These are phyloP conservation scores for Ramalina intermedia DNA, from an alignment of 495 filamentous ascomycete species.

Conservation along the genomic window DNA sequence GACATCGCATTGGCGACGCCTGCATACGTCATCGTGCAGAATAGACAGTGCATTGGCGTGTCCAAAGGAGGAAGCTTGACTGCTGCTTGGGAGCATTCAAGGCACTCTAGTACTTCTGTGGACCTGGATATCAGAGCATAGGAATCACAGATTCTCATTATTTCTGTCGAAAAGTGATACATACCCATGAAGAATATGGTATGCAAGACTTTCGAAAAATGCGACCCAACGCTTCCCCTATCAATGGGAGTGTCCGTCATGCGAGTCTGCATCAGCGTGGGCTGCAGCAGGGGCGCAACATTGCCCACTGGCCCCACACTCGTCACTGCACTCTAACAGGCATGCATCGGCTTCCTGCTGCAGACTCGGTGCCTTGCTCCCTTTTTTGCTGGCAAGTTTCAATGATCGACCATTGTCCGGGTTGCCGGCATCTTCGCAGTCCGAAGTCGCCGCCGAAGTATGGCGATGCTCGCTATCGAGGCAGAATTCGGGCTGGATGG, in stretches of 20 bases:
- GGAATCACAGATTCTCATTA: too few relatives aligned
- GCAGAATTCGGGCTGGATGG: constrained; percentile 93
- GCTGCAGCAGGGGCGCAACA: constrained; percentile 45
- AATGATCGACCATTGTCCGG: constrained; percentile 18
- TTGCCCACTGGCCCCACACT: constrained; percentile 52
- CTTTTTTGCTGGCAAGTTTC: constrained; percentile 17
- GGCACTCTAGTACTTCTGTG: too few relatives aligned
- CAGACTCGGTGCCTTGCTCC: constrained; percentile 36
- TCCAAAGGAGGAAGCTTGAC: too few relatives aligned
- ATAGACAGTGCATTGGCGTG: too few relatives aligned
- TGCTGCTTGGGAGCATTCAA: too few relatives aligned
- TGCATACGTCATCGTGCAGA: too few relatives aligned
- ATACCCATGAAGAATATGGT: too few relatives aligned
- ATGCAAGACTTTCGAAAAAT: too few relatives aligned
- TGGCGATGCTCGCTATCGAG: constrained; percentile 34
- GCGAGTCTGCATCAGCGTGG: constrained; percentile 1
- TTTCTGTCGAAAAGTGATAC: too few relatives aligned
- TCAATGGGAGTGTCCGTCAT: background rate
- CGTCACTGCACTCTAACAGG: constrained; percentile 73
- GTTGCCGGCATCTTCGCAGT: constrained; percentile 16
- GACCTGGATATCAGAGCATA: too few relatives aligned
- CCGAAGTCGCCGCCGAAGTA: constrained; percentile 9
- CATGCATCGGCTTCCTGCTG: constrained; percentile 45
- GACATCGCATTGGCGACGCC: too few relatives aligned
- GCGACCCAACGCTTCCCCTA: too few relatives aligned